Base-by-base conservation (phyloP, 2,329 filamentous ascomycete genomes). In the Acarospora socialis region DNA sequence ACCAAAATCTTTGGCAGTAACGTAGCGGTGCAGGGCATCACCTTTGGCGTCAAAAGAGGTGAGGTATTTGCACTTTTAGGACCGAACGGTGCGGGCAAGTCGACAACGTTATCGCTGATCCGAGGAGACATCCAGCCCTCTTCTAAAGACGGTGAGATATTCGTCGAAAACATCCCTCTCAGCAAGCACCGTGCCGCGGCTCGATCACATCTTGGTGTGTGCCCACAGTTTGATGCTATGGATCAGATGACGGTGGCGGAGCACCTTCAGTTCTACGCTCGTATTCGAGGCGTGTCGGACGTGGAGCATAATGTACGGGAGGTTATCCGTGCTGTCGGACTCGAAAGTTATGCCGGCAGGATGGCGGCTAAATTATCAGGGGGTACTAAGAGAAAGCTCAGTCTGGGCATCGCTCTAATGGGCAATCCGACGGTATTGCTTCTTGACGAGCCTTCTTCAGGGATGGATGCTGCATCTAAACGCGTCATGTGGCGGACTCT, bases 371-470 rank as follows among this genome's bases (percentile, higher is more conserved):
- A 80, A 27, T 66, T 94, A 0, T 87, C 80, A 0, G 86, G 87
- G 6, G 87, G 87, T 18, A 94, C 93, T 59, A 92, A 92, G 60
- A 68, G 86, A n/a, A 95, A 94, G 55, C 62, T 95, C 1, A 82
- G 74, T 12, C 67, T 94, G 0, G 86, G 80, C 3, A 92, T 94
- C 34, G 86, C 87, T 0, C 61, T 95, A 1, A 92, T 93, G 69
- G 87, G 86, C 3, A 92, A 94, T 45, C 86, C 86, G 0, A 73
- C 76, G 0, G 84, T 93, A 0, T 61, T 95, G 1, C 65, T 94
- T 0, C 74, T 94, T 2, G 87, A 95, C 47, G 87, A 94, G 50
- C 87, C 87, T 0, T 81, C 73, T 0, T 84, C 77, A 0, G 84
- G 86, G 1, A 80, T 94, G 60, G 87, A 95, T 46, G 84, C 86